Evolutionary conservation across 768 basidiomycete genomes (phyloP), one percentile per base, ranked within the genome.

Genomic region (Mycena chlorophos): DNA sequence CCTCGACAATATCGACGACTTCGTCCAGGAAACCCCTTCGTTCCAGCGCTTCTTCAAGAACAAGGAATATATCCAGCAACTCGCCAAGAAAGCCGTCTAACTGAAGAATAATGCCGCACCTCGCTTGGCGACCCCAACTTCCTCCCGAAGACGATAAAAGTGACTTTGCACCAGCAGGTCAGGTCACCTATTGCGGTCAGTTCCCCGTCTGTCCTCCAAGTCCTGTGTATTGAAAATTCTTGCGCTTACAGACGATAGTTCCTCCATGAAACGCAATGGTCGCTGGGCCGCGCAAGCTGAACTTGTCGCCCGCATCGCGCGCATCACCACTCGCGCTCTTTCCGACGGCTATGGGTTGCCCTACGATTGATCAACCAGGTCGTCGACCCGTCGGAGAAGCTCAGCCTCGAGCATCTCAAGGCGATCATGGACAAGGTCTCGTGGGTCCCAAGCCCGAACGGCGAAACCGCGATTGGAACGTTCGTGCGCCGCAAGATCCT

Each of bases 401-500:
- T 56, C 14, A 56, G 30, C 39, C 39, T 57, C 47, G 34, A 39
- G 37, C 27, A 52, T 34, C 34, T 57, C 30, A 43, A 34, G 46
- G 4, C 22, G 29, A 52, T 42, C 23, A 57, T 57, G 25, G 46
- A 52, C 37, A 40, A 27, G 23, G 52, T 57, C 51, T 48, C 50
- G 25, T 57, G 55, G 57, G 20, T n/a, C n/a, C n/a, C n/a, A n/a
- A 42, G 51, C 55, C 57, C 40, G n/a, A 45, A 23, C 6, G 53
- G 56, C 31, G 43, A 49, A 39, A 62, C 56, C 37, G 31, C 39
- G 34, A 52, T 62, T 49, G 60, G 60, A 23, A 62, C 60, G 13
- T 38, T 28, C 49, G 53, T 62, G 30, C 39, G 40, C n/a, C 37
- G 47, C 43, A 62, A 58, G 54, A 58, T 62, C 45, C 60, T 62